Evolutionary conservation across 2,329 filamentous ascomycete genomes (phyloP).

Genomic region (Aspergillus sp.): DNA sequence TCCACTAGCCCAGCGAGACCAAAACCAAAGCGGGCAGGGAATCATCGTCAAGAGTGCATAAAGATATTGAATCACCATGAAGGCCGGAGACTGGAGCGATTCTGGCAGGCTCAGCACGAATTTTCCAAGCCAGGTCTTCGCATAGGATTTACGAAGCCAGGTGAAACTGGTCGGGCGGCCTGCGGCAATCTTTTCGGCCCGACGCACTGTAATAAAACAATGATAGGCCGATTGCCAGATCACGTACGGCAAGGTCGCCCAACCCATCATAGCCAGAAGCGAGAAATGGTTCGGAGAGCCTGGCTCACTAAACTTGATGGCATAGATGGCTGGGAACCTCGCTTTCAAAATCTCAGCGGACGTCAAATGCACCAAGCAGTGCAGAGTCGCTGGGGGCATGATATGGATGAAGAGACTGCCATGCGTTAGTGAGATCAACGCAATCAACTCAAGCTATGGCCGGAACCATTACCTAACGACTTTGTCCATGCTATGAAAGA

Average conservation of each 20-base stretch:
- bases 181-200: conserved; percentile 93
- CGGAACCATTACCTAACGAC: conserved; percentile 68
- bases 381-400: conserved; percentile 93
- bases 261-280: conserved; percentile 81
- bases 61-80: conserved; percentile 92
- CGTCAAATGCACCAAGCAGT: conserved; percentile 85
- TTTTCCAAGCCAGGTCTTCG: conserved; percentile 83
- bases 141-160: conserved; percentile 90
- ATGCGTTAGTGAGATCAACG: conserved; percentile 2
- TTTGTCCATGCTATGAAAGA: conserved; percentile 98
- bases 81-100: conserved; percentile 77
- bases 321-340: conserved; percentile 81
- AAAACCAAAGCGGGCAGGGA: conserved; percentile 93
- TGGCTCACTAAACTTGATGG: conserved; percentile 67
- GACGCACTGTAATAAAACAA: conserved; percentile 89
- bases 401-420: conserved; percentile 93
- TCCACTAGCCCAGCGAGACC: conserved; percentile 76
- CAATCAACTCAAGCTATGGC: not conserved
- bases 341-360: conserved; percentile 62
- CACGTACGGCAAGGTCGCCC: conserved; percentile 90
- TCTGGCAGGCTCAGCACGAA: conserved; percentile 76
- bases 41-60: conserved; percentile 93
- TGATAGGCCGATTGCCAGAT: conserved; percentile 94
- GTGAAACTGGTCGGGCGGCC: conserved; percentile 96
- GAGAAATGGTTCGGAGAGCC: conserved; percentile 78